These are phyloP conservation scores for Mycogone perniciosa DNA, from an alignment of 2,329 filamentous ascomycete genomes.

Conservation along the genomic window DNA sequence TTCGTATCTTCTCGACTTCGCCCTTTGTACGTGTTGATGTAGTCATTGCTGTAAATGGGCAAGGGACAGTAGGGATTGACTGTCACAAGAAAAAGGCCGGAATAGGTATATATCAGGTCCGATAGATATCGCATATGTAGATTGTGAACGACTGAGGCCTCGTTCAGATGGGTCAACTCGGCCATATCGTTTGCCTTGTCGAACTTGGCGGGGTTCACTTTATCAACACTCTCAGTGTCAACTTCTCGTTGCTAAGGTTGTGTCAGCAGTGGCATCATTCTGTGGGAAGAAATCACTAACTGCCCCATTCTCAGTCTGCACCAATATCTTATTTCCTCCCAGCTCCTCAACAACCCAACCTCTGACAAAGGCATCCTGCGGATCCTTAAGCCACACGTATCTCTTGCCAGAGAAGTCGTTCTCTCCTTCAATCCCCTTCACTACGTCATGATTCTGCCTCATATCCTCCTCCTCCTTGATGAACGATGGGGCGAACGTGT, in stretches of 20 bases:
- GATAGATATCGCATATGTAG: slow-evolving; percentile 90
- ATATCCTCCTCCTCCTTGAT: slow-evolving; percentile 86
- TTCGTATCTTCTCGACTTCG: slow-evolving; percentile 87
- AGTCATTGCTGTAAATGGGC: slow-evolving; percentile 93
- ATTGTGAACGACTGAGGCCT: slow-evolving; percentile 96
- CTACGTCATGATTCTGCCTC: slow-evolving; percentile 48
- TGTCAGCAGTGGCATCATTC: slow-evolving; percentile 15
- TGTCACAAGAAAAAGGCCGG: slow-evolving; percentile 90
- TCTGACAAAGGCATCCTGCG: slow-evolving; percentile 80
- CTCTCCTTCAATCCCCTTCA: slow-evolving; percentile 82
- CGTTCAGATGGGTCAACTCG: slow-evolving; percentile 94
- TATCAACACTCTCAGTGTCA: slow-evolving; percentile 83
- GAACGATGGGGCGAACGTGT: slow-evolving; percentile 92
- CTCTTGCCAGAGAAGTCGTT: slow-evolving; percentile 98
- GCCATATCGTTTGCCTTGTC: slow-evolving; percentile 99
- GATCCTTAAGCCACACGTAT: slow-evolving; percentile 95
- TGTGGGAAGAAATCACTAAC: slow-evolving; percentile 44
- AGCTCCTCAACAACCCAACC: slow-evolving; percentile 87
- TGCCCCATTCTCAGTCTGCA: slow-evolving; percentile 90
- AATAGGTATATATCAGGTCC: slow-evolving; percentile 97
- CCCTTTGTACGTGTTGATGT: slow-evolving; percentile 97
- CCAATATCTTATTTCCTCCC: slow-evolving; percentile 60
- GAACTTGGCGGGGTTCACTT: slow-evolving; percentile 98
- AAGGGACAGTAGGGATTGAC: slow-evolving; percentile 94
- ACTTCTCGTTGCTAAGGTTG: slow-evolving; percentile 70